These are phyloP conservation scores for Rosa multiflora DNA, from an alignment of 306 rosid species.

Conservation along the genomic window DNA sequence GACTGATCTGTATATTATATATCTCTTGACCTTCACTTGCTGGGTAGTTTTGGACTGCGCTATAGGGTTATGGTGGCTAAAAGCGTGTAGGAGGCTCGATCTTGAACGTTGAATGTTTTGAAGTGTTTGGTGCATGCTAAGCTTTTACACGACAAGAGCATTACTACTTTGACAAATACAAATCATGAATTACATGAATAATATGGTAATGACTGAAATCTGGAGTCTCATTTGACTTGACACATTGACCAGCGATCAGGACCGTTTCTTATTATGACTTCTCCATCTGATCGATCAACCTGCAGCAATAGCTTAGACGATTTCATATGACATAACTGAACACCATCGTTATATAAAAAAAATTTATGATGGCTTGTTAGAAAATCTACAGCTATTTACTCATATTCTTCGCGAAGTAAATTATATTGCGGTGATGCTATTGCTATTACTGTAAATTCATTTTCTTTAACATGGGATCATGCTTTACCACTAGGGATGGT, in stretches of 20 bases:
- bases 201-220: not conserved
- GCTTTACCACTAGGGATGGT: too few relatives aligned
- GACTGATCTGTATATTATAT: not conserved
- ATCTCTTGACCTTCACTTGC: not conserved
- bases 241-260: not conserved
- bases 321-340: not conserved
- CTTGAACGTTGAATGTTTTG: conserved; percentile 18
- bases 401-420: too few relatives aligned
- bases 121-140: not conserved
- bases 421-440: too few relatives aligned
- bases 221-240: conserved; percentile 19
- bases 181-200: not conserved
- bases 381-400: too few relatives aligned
- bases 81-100: not conserved
- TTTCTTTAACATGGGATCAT: too few relatives aligned
- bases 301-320: not conserved
- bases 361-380: too few relatives aligned
- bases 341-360: too few relatives aligned
- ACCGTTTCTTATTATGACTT: not conserved
- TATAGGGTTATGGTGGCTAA: not conserved
- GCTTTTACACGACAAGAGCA: not conserved
- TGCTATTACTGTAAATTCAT: too few relatives aligned
- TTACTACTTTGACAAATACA: not conserved
- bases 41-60: not conserved
- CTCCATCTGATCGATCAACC: not conserved